Evolutionary conservation across 2,329 filamentous ascomycete genomes (phyloP).

Genomic region (Ceratocystis alfenasii): DNA sequence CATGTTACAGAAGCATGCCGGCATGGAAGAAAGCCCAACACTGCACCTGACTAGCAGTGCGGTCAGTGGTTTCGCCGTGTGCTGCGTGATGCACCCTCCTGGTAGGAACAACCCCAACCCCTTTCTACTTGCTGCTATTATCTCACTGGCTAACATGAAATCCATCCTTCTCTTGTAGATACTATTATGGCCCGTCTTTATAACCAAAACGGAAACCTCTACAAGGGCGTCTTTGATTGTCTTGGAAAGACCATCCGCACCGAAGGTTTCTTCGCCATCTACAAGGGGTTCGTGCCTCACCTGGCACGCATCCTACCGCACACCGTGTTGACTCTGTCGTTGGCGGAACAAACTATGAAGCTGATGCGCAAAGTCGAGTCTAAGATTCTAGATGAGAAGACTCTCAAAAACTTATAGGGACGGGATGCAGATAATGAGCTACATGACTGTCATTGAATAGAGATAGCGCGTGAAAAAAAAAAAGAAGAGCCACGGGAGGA

Average conservation of each 20-base stretch:
- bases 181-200: slow-evolving; percentile 98
- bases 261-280: slow-evolving; percentile 83
- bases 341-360: slow-evolving; percentile 97
- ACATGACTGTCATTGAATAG: too few species aligned
- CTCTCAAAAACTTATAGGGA: slow-evolving; percentile 28
- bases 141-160: neutral
- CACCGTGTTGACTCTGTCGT: slow-evolving; percentile 80
- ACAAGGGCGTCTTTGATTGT: slow-evolving; percentile 85
- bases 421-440: neutral
- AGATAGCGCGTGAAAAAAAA: too few species aligned
- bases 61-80: slow-evolving; percentile 88
- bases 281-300: slow-evolving; percentile 96
- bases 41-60: slow-evolving; percentile 83
- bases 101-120: slow-evolving; percentile 39
- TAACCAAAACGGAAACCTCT: slow-evolving; percentile 97
- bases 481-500: too few species aligned
- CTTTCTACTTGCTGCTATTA: neutral
- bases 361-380: slow-evolving; percentile 67
- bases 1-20: slow-evolving; percentile 65
- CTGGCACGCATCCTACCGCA: slow-evolving; percentile 88
- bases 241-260: slow-evolving; percentile 80
- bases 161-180: slow-evolving; percentile 36
- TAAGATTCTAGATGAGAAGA: slow-evolving; percentile 37
- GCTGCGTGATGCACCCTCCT: slow-evolving; percentile 94
- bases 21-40: slow-evolving; percentile 80